Percentiles rank a stretch among this genome's conserved stretches.
phyloP scores from a whole-genome alignment of 805 yeast species.

The Yueomyces sp. region DNA sequence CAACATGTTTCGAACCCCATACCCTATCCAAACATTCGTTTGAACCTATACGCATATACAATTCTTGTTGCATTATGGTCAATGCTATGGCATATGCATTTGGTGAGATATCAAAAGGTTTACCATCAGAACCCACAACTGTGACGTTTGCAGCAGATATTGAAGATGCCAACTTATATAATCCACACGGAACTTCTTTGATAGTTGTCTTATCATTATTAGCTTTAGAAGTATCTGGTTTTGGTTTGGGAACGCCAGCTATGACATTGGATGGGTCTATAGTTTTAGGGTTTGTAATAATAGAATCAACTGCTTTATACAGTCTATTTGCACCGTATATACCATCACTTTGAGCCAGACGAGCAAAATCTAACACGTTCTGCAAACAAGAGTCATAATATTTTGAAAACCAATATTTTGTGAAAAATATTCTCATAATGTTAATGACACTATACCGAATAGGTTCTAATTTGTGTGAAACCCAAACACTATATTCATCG shows the following conservation, averaged over 20 bases:
- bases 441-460: constrained; percentile 53
- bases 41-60: constrained; percentile 54
- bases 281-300: constrained; percentile 1
- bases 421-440: constrained; percentile 52
- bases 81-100: constrained; percentile 73
- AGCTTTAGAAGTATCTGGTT: constrained; percentile 27
- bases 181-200: not conserved
- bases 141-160: not conserved
- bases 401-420: constrained; percentile 55
- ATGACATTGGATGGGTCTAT: not conserved
- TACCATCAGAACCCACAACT: constrained; percentile 8
- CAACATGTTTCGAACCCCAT: constrained; percentile 55
- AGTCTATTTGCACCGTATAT: constrained; percentile 33
- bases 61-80: constrained; percentile 60
- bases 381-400: constrained; percentile 35
- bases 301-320: not conserved
- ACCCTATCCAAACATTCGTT: constrained; percentile 66
- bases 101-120: constrained; percentile 55
- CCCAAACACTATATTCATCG: constrained; percentile 72
- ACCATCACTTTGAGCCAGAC: constrained; percentile 27
- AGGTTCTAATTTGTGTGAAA: constrained; percentile 52
- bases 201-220: not conserved
- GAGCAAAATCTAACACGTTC: constrained; percentile 29
- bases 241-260: constrained; percentile 37
- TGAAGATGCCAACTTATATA: not conserved